phyloP scores from a whole-genome alignment of 768 basidiomycete genomes.

The Arthromyces matolae region DNA sequence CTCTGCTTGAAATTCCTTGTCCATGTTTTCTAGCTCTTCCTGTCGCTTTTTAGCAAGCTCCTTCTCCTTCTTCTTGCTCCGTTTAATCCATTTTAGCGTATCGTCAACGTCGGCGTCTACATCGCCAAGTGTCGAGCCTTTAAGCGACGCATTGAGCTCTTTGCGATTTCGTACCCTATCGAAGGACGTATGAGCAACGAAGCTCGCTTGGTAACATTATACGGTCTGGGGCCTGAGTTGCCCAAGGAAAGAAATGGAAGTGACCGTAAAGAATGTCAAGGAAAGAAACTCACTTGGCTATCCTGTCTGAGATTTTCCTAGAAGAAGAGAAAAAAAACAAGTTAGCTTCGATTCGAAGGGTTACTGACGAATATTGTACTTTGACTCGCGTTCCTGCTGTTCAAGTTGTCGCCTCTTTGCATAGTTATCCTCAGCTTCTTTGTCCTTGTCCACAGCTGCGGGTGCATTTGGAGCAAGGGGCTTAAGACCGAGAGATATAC shows the following conservation, averaged over 20 bases:
- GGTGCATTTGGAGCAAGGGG: slow-evolving; percentile 82
- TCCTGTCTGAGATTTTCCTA: slow-evolving; percentile 69
- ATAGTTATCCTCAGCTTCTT: slow-evolving; percentile 87
- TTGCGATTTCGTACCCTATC: slow-evolving; percentile 87
- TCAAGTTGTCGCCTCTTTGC: slow-evolving; percentile 65
- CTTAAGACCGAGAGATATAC: slow-evolving; percentile 89
- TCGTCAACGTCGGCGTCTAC: slow-evolving; percentile 75
- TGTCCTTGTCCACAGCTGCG: slow-evolving; percentile 71
- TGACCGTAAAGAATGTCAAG: slow-evolving; percentile 29
- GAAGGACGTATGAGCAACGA: slow-evolving; percentile 42
- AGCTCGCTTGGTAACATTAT: slow-evolving; percentile 22
- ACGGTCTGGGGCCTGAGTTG: slow-evolving; percentile 32
- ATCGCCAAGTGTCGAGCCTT: slow-evolving; percentile 89
- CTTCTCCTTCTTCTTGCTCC: slow-evolving; percentile 86
- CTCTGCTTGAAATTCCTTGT: slow-evolving; percentile 68
- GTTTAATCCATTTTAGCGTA: slow-evolving; percentile 87
- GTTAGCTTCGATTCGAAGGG: slow-evolving; percentile 17
- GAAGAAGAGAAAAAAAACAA: slow-evolving; percentile 22
- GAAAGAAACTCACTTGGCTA: slow-evolving; percentile 80
- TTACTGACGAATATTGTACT: slow-evolving; percentile 44
- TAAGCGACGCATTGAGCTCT: slow-evolving; percentile 89
- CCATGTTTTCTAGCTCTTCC: slow-evolving; percentile 80
- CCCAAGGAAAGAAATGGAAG: slow-evolving; percentile 45
- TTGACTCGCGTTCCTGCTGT: slow-evolving; percentile 67
- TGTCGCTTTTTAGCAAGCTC: slow-evolving; percentile 82